Percentiles rank a stretch among this genome's conserved stretches.
Conservation (phyloP, 139 green algal species). For the Chlamydomonas incerta region DNA sequence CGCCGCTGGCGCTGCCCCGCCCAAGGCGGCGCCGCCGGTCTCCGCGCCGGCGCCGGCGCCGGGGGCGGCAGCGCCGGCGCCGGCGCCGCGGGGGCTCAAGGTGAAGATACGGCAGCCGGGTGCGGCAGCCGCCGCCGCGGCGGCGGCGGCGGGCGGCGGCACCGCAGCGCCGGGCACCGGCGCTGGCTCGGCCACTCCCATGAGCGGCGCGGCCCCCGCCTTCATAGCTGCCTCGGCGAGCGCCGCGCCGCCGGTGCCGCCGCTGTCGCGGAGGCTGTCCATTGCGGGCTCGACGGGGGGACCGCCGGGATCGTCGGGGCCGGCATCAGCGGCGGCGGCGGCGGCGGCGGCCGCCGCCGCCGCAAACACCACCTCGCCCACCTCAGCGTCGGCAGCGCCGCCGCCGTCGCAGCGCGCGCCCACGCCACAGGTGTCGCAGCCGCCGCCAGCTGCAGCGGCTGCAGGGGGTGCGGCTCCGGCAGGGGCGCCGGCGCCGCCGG, state of each 20-base stretch:
- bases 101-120: not conserved
- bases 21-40: not conserved
- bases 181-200: too few relatives aligned
- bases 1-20: too few relatives aligned
- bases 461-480: not conserved
- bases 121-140: not conserved
- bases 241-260: not conserved
- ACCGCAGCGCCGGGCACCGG: not conserved
- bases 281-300: conserved; percentile 20
- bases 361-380: not conserved
- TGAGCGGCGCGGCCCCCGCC: not conserved
- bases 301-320: not conserved
- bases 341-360: too few relatives aligned
- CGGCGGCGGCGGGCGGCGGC: not conserved
- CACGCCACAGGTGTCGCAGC: not conserved
- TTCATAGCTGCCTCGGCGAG: not conserved
- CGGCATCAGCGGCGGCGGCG: not conserved
- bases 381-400: too few relatives aligned
- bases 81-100: not conserved
- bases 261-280: not conserved
- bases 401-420: not conserved
- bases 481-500: not conserved
- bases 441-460: not conserved
- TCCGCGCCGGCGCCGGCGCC: not conserved
- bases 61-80: not conserved